Conservation (phyloP, 495 filamentous ascomycete species). For the Penicillium atrosanguineum region DNA sequence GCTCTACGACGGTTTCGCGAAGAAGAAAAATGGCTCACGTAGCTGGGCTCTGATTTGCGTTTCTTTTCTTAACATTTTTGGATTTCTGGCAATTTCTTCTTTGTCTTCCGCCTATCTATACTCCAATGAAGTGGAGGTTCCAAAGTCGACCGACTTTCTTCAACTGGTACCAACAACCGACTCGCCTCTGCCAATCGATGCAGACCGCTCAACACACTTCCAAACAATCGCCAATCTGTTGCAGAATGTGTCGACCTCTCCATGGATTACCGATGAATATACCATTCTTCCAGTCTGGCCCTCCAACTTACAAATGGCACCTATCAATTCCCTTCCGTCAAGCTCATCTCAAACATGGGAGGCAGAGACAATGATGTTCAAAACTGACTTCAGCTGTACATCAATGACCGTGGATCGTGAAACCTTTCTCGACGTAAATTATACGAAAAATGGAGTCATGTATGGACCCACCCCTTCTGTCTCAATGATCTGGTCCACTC, state of each 20-base stretch:
- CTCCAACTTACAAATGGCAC: conserved; percentile 6
- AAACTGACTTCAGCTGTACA: conserved; percentile 25
- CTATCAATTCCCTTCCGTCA: conserved; percentile 23
- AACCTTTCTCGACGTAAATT: not conserved
- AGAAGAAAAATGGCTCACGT: conserved; percentile 18
- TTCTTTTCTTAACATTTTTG: conserved; percentile 28
- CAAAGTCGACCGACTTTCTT: conserved; percentile 17
- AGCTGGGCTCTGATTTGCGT: conserved; percentile 31
- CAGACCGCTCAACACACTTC: conserved; percentile 24
- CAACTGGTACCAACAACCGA: conserved; percentile 7
- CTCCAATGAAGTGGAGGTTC: conserved; percentile 22
- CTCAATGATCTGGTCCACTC: conserved; percentile 13
- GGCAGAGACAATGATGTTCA: conserved; percentile 34
- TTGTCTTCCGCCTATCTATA: conserved; percentile 33
- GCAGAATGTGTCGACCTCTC: conserved; percentile 36
- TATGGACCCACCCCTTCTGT: conserved; percentile 1
- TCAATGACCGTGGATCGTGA: conserved; percentile 16
- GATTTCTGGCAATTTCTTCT: conserved; percentile 31
- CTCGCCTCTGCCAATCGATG: conserved; percentile 15
- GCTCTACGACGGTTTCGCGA: conserved; percentile 21
- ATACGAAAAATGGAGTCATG: not conserved
- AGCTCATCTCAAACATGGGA: conserved; percentile 23
- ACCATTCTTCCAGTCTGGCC: conserved; percentile 41
- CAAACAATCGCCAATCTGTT: conserved; percentile 32
- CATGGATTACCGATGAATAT: conserved; percentile 38